Conservation (phyloP, 2,329 filamentous ascomycete species). For the Trichoderma sp. region DNA sequence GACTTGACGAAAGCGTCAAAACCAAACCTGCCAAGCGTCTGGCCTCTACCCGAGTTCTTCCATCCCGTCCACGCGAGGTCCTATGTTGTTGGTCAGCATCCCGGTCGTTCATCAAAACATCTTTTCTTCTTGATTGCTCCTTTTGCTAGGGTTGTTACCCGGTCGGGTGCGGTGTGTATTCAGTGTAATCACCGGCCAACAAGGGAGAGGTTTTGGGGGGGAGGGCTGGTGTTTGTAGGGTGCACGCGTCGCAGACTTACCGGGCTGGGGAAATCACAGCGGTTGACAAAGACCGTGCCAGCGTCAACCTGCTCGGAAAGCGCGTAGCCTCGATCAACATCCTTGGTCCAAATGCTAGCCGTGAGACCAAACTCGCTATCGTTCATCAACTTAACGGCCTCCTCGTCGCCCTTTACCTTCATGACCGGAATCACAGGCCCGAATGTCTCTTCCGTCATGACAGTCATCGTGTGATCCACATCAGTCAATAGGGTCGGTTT, state of each 20-base stretch:
- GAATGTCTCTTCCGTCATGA: constrained; percentile 95
- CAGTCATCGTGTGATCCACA: constrained; percentile 76
- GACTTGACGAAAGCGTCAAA: constrained; percentile 96
- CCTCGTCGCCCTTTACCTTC: constrained; percentile 76
- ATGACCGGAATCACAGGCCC: constrained; percentile 88
- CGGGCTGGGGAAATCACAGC: constrained; percentile 86
- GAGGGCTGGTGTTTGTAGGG: background rate
- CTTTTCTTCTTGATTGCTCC: background rate
- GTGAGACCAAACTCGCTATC: constrained; percentile 92
- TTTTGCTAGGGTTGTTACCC: background rate
- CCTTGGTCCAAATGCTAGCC: constrained; percentile 96
- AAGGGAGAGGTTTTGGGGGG: constrained; percentile 4
- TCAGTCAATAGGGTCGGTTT: constrained; percentile 77
- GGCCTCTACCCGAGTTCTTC: constrained; percentile 94
- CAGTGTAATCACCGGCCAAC: background rate
- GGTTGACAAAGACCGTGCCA: constrained; percentile 93
- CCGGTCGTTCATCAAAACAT: background rate
- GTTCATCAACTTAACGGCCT: constrained; percentile 86
- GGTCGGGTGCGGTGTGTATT: background rate
- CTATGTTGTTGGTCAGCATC: constrained; percentile 41
- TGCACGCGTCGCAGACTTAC: constrained; percentile 51
- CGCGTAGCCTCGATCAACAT: constrained; percentile 69
- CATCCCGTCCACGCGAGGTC: constrained; percentile 96
- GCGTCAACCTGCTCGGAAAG: constrained; percentile 81
- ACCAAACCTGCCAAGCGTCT: constrained; percentile 83